phyloP scores from a whole-genome alignment of 192 early-diverging fungal genomes.

The Entomortierella lignicola region DNA sequence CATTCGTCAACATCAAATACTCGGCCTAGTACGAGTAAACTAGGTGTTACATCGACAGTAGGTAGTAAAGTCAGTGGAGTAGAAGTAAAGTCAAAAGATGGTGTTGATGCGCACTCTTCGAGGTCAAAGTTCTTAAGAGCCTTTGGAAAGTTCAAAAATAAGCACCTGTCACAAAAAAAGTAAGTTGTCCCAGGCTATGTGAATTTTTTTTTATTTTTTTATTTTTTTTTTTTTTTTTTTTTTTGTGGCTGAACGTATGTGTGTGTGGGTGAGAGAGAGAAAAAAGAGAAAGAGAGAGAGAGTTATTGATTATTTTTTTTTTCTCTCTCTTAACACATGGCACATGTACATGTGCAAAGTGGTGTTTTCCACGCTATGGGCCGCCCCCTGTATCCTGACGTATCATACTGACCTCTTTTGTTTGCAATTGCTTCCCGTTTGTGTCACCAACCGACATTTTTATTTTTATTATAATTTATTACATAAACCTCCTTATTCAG shows the following conservation, averaged over 20 bases:
- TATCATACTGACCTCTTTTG: conserved; percentile 20
- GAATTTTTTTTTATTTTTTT: not conserved
- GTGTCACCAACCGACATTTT: conserved; percentile 16
- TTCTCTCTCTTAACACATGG: conserved; percentile 4
- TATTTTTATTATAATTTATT: not conserved
- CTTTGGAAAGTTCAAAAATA: conserved; percentile 45
- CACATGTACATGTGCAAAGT: not conserved
- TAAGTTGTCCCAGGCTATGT: not conserved
- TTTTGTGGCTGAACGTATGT: no score
- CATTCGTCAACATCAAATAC: not conserved
- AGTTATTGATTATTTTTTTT: conserved; percentile 6
- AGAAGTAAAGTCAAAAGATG: not conserved
- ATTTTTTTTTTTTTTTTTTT: not conserved
- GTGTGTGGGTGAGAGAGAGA: no score
- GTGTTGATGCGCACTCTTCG: conserved; percentile 6
- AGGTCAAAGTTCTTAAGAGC: conserved; percentile 38
- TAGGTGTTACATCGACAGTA: not conserved
- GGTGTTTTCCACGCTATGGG: conserved; percentile 16
- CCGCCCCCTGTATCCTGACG: conserved; percentile 13
- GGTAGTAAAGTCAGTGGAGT: not conserved
- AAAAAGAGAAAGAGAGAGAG: no score
- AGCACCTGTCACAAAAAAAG: conserved; percentile 37
- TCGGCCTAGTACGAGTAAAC: not conserved
- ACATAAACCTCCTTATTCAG: conserved; percentile 11
- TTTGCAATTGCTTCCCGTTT: conserved; percentile 25